Percentiles rank a stretch among this genome's conserved stretches.
These are phyloP conservation scores for Lasiosphaeria hispida DNA, from an alignment of 495 filamentous ascomycete species.

Conservation along the genomic window DNA sequence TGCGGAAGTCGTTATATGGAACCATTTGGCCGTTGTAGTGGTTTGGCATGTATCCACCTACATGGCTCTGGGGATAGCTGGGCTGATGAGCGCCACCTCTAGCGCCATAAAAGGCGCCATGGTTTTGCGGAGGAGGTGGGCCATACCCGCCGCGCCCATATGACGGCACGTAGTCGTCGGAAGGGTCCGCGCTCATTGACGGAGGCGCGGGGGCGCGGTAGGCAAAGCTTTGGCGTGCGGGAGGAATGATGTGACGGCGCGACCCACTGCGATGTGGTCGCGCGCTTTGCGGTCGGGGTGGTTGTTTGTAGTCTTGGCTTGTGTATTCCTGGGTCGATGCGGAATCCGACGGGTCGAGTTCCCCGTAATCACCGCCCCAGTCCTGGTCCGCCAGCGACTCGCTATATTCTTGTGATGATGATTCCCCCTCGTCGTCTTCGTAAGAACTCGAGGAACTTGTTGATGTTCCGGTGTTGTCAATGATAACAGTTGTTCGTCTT, in stretches of 20 bases:
- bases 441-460: constrained; percentile 24
- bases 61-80: constrained; percentile 43
- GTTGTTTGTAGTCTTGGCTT: constrained; percentile 6
- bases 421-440: constrained; percentile 35
- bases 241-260: constrained; percentile 38
- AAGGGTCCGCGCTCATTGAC: constrained; percentile 49
- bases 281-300: constrained; percentile 31
- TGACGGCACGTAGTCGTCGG: constrained; percentile 37
- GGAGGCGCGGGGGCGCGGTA: constrained; percentile 35
- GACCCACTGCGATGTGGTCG: constrained; percentile 35
- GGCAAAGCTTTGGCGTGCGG: constrained; percentile 34
- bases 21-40: constrained; percentile 39
- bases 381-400: constrained; percentile 54
- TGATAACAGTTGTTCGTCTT: constrained; percentile 45
- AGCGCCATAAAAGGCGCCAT: constrained; percentile 36
- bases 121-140: constrained; percentile 32
- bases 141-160: constrained; percentile 33
- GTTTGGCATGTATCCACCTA: constrained; percentile 34
- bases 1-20: constrained; percentile 41
- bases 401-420: constrained; percentile 31
- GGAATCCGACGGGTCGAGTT: constrained; percentile 80
- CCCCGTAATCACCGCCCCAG: constrained; percentile 51
- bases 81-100: constrained; percentile 24
- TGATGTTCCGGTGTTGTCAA: constrained; percentile 51
- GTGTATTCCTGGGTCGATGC: constrained; percentile 52